Base-by-base conservation (phyloP, 2,329 filamentous ascomycete genomes). In the Aspergillus ruber region DNA sequence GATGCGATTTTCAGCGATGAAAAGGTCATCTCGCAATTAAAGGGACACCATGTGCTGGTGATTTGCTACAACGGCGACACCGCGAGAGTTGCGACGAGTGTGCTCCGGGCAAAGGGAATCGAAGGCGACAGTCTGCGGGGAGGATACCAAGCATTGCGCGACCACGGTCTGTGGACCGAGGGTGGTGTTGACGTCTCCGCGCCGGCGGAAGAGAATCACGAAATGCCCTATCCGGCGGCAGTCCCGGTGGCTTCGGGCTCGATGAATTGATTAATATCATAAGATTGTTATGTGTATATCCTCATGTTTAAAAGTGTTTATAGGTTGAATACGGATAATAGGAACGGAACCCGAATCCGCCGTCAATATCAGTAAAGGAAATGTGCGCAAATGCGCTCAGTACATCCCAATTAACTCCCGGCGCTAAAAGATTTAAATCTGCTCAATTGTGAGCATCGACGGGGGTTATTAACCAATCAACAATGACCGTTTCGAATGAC, bases 51-150 rank as follows among this genome's bases (percentile, higher is more conserved):
- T 5, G 57, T 77, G 10, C 55, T 81, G 9, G 54, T 80, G 8
- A 57, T 78, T 8, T 81, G 78, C 56, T 80, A 80, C 44, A 66
- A 78, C 42, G 79, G 79, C 2, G 76, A 82, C 48, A 76, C 72
- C 25, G 69, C 78, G 4, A 69, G 79, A 0, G 70, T 81, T 4
- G 78, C 77, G 2, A 75, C 75, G 2, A 79, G 76, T 45, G 70
- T 81, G 2, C 57, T 81, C 42, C 67, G 77, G 4, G 76, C 74
- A 0, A 77, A 75, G 51, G 76, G 73, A 0, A 63, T 72, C 20
- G 66, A 70, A 47, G 74, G 75, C 1, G 70, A 73, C 38, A 77
- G 72, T 53, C 54, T 79, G 18, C 61, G 66, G 18, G 75, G 73
- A 7, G 77, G 76, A 2, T 53, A 62, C 32, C 56, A 52, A 43